Base-by-base conservation (phyloP, 345 rosid genomes). In the Euphorbia lathyris region DNA sequence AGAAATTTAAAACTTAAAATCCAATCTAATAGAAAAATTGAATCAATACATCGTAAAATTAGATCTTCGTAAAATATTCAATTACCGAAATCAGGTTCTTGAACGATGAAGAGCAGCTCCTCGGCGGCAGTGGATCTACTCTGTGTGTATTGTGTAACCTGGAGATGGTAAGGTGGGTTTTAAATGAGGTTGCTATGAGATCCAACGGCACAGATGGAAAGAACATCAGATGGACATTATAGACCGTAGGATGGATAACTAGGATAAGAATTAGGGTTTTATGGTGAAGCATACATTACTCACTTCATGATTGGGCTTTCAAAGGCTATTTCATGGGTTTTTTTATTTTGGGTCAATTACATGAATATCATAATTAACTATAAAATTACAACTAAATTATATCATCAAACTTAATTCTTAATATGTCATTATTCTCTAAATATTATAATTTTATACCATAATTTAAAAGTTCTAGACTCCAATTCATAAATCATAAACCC, bases 151-250 rank as follows among this genome's bases (percentile, higher is more conserved):
- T 14, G 1, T 3, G 40, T 57, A 63, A 48, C 29, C 73, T 38
- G 48, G 5, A 53, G 14, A 1, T 16, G 62, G 11, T 7, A 4
- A 12, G 27, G 42, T 14, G 14, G 7, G 0, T 9, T 63, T 72
- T 75, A 66, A 75, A 57, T 14, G 1, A 11, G 9, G 36, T 22
- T 17, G 0, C 2, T 6, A 26, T 12, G 45, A 52, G 26, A 69
- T 7, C 69, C 30, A 30, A 78, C 76, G 78, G 38, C 3, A 7
- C 4, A 34, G 80, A 73, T 16, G 55, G 2, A 63, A 81, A 72
- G 53, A 42, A 48, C 25, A 55, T 7, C 5, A 1, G 1, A 5
- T 17, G 59, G 13, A 36, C 27, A n/a, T 22, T 60, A 23, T 65
- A 0, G 16, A 25, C 66, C 81, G 76, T 78, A 63, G 50, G 81